Evolutionary conservation across 345 rosid species (phyloP), one percentile per base, ranked within the genome.

Genomic region (Microthlaspi erraticum): DNA sequence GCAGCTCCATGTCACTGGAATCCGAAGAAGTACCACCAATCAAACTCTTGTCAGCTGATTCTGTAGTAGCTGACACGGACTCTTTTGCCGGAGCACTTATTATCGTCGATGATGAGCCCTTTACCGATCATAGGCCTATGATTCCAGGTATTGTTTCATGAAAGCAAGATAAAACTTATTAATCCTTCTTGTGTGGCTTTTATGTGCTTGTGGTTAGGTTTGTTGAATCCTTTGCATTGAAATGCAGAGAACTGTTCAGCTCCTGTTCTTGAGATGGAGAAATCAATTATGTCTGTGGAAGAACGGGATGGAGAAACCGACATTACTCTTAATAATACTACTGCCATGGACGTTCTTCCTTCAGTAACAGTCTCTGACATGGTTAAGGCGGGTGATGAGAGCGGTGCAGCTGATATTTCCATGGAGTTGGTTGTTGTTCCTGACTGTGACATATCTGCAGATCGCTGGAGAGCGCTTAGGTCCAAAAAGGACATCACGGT

Each of bases 401-500:
- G 37, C 41, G 57, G 34, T 13, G 59, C 51, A 37, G 77, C 61
- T 69, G 57, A 32, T 6, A 23, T 10, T 20, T 74, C 70, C 4
- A 50, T 23, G 60, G 70, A 67, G 67, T 71, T 86, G 77, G 82
- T 80, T n/a, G 77, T 83, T 62, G 68, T 79, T 70, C 79, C 86
- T 2, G 83, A 79, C 48, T 56, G 70, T 71, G 78, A 74, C 8
- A 71, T 80, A 32, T 77, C 80, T 77, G 53, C 79, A 56, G 81
- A 65, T 50, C 81, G 82, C 34, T 61, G 83, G 49, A 81, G 84
- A 79, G 77, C 80, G 36, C 67, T 87, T 68, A 55, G 71, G 72
- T 39, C 77, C 70, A 39, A 54, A 0, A 77, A 66, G 23, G 93
- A 92, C 85, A 79, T 92, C 20, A 62, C 86, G 9, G 79, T 64